phyloP scores from a whole-genome alignment of 768 basidiomycete species.

The Cystofilobasidium bisporidii region DNA sequence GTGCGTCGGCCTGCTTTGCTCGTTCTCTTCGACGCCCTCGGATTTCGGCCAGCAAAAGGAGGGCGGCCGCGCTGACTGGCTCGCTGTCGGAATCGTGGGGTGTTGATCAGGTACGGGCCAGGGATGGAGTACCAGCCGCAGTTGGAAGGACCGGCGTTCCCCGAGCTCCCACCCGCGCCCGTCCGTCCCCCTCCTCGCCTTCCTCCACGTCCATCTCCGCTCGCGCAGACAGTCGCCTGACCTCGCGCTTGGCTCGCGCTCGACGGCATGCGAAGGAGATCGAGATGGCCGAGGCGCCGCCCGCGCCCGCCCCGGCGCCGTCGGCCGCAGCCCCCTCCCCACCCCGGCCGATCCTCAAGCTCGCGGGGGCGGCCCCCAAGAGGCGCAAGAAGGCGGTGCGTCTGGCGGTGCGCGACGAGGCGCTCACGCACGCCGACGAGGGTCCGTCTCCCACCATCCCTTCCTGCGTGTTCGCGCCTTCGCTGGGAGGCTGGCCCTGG shows the following conservation, averaged over 20 bases:
- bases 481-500: background rate
- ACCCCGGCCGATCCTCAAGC: constrained; percentile 12
- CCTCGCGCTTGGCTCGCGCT: no score
- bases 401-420: constrained; percentile 16
- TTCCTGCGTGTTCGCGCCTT: background rate
- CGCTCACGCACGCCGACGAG: constrained; percentile 8
- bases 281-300: background rate
- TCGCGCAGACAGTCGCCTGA: no score
- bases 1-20: no score
- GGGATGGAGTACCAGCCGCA: background rate
- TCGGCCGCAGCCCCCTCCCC: no score
- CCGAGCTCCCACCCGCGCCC: background rate
- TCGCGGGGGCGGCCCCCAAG: background rate
- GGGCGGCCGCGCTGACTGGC: no score
- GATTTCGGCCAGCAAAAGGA: no score
- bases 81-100: no score
- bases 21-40: no score
- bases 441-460: background rate
- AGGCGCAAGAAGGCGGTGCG: constrained; percentile 18
- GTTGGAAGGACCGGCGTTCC: background rate
- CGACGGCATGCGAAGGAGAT: background rate
- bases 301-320: background rate
- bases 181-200: no score
- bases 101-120: background rate
- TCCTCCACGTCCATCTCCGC: no score